These are phyloP conservation scores for Flammula alnicola DNA, from an alignment of 1,284 basidiomycete species.

Conservation along the genomic window DNA sequence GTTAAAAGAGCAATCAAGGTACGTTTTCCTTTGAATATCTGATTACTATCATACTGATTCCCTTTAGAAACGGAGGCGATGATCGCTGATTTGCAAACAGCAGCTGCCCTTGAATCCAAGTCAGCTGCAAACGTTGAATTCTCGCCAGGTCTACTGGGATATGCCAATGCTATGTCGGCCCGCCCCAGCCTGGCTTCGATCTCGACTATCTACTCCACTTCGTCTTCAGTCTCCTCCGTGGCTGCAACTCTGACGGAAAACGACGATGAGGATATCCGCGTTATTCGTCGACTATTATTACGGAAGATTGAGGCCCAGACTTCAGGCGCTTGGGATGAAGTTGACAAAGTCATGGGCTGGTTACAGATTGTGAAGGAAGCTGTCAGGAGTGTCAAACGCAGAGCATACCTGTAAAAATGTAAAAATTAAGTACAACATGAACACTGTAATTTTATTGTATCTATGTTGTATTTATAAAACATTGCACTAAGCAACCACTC, in stretches of 20 bases:
- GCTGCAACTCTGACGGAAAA: constrained; percentile 40
- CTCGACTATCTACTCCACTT: constrained; percentile 40
- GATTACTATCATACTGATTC: background rate
- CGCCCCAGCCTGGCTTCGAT: constrained; percentile 44
- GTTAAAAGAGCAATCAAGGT: constrained; percentile 57
- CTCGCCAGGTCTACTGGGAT: constrained; percentile 34
- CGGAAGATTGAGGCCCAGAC: constrained; percentile 65
- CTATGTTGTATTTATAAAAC: constrained; percentile 24
- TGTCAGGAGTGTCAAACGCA: constrained; percentile 57
- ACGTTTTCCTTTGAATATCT: constrained; percentile 21
- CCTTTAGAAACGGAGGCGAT: constrained; percentile 42
- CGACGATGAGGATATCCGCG: constrained; percentile 61
- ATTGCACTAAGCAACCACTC: too few species aligned
- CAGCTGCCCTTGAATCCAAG: constrained; percentile 21
- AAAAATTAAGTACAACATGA: constrained; percentile 1
- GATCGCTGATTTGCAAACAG: constrained; percentile 38
- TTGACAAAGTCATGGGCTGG: constrained; percentile 63
- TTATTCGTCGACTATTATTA: constrained; percentile 60
- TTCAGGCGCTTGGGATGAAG: constrained; percentile 63
- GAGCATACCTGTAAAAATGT: constrained; percentile 43
- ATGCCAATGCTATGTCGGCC: constrained; percentile 32
- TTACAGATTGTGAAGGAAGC: constrained; percentile 65
- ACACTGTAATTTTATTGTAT: constrained; percentile 37
- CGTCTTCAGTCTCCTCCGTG: constrained; percentile 44
- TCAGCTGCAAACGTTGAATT: constrained; percentile 16